These are phyloP conservation scores for Salvia rosmarinus DNA, from an alignment of 257 asterid species.

Conservation along the genomic window DNA sequence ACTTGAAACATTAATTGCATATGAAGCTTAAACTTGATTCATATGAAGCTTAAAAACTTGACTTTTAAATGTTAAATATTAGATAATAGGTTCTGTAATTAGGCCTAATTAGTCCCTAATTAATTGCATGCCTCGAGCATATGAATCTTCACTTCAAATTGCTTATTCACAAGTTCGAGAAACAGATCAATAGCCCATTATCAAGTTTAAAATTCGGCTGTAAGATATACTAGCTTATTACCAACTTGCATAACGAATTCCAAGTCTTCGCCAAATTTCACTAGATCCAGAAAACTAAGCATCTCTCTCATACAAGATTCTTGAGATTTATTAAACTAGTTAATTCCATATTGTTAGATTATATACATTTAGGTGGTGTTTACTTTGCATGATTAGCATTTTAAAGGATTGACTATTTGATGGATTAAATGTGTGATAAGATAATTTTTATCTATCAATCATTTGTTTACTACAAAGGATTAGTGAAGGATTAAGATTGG, in stretches of 20 bases:
- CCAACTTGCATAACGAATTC: background rate
- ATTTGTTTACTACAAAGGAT: too few species aligned
- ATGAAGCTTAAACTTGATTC: too few species aligned
- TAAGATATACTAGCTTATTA: background rate
- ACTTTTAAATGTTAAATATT: background rate
- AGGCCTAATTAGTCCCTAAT: background rate
- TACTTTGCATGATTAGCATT: too few species aligned
- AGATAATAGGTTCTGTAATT: background rate
- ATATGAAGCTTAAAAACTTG: too few species aligned
- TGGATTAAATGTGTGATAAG: too few species aligned
- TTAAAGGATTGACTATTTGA: too few species aligned
- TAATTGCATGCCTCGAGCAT: background rate
- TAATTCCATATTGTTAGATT: background rate
- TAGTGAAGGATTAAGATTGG: too few species aligned
- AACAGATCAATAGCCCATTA: slow-evolving; percentile 24
- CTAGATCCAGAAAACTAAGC: background rate
- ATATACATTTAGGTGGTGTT: background rate
- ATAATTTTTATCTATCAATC: too few species aligned
- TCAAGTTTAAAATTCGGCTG: background rate
- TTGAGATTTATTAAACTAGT: background rate
- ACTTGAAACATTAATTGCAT: too few species aligned
- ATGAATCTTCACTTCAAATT: background rate
- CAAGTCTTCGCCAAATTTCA: background rate
- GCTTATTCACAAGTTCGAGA: slow-evolving; percentile 1
- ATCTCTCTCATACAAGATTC: background rate